These are phyloP conservation scores for Chlorella sp. DNA, from an alignment of 139 green algal genomes.

Conservation along the genomic window DNA sequence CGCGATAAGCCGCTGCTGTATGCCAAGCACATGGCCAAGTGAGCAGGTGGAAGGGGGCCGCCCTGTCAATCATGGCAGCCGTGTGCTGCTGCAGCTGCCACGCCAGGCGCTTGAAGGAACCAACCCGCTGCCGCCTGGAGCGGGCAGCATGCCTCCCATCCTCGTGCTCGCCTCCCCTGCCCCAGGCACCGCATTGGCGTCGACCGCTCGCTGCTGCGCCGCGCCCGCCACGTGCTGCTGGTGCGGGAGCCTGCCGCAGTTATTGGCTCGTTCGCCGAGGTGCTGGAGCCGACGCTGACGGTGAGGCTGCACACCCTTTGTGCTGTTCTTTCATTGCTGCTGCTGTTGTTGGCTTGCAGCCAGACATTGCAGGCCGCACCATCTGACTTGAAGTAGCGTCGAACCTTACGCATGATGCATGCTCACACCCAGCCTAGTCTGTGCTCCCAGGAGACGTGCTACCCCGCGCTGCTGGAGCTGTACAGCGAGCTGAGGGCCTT, in stretches of 20 bases:
- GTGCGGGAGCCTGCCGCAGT: constrained; percentile 62
- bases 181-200: constrained; percentile 61
- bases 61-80: too few species aligned
- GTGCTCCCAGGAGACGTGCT: constrained; percentile 74
- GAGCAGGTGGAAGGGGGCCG: too few species aligned
- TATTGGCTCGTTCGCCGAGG: constrained; percentile 72
- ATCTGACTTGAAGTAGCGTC: too few species aligned
- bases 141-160: too few species aligned
- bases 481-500: constrained; percentile 69
- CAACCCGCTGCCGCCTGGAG: too few species aligned
- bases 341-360: too few species aligned
- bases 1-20: constrained; percentile 31
- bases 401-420: too few species aligned
- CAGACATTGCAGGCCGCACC: too few species aligned
- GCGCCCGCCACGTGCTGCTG: constrained; percentile 62
- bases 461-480: constrained; percentile 72
- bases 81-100: too few species aligned
- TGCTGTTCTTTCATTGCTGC: background rate
- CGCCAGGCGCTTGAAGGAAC: too few species aligned
- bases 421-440: too few species aligned
- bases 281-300: constrained; percentile 52
- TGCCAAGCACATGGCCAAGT: constrained; percentile 83
- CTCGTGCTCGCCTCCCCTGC: too few species aligned
- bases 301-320: background rate
- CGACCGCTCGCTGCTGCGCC: constrained; percentile 52